A percentile compares a stretch with the other conserved stretches of the same genome.
Evolutionary conservation across 768 basidiomycete species (phyloP).

Genomic region (Trametes punicea): DNA sequence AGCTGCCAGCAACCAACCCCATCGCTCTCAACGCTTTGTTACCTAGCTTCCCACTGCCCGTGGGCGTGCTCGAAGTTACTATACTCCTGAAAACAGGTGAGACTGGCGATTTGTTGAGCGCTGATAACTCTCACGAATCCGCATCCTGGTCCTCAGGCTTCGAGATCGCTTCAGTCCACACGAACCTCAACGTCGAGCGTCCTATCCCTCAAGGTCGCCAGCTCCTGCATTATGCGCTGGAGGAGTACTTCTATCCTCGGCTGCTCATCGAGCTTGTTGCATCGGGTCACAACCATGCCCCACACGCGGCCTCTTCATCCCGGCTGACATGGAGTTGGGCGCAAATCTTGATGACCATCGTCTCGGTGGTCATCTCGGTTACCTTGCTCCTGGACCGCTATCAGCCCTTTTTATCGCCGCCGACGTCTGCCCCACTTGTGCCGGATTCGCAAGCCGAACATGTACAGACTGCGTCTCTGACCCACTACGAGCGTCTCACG

Average conservation of each 20-base stretch:
- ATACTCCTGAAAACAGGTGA: constrained; percentile 53
- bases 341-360: background rate
- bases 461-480: background rate
- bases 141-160: constrained; percentile 33
- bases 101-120: constrained; percentile 19
- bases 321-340: background rate
- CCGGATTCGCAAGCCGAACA: background rate
- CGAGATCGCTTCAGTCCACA: constrained; percentile 42
- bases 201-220: constrained; percentile 38
- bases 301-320: background rate
- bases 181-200: constrained; percentile 57
- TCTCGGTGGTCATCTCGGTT: background rate
- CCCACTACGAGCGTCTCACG: constrained; percentile 22
- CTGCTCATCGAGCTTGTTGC: constrained; percentile 32
- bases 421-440: background rate
- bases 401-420: constrained; percentile 19
- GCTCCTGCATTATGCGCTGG: constrained; percentile 55
- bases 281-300: constrained; percentile 11
- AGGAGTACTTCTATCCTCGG: constrained; percentile 56
- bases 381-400: constrained; percentile 7
- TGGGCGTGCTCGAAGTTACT: constrained; percentile 62
- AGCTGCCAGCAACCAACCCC: constrained; percentile 28
- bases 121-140: background rate
- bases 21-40: constrained; percentile 47
- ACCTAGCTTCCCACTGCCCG: constrained; percentile 70